Evolutionary conservation across 2,329 filamentous ascomycete genomes (phyloP).

Genomic region (Fusarium sp.): DNA sequence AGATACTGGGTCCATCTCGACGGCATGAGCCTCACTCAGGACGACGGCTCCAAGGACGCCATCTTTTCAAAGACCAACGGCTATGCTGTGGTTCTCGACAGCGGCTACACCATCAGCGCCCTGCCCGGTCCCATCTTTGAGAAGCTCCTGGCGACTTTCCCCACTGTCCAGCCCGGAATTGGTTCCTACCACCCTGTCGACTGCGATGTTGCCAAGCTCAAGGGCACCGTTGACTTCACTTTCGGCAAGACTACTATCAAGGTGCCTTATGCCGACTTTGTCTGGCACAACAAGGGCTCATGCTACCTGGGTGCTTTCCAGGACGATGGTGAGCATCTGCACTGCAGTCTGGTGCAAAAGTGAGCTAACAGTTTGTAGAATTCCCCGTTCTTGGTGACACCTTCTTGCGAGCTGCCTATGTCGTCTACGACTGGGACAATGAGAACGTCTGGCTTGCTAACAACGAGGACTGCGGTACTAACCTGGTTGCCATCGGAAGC

Average conservation of each 20-base stretch:
- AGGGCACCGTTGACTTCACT: constrained; percentile 60
- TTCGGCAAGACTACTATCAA: constrained; percentile 60
- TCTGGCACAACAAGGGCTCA: constrained; percentile 51
- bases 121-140: constrained; percentile 69
- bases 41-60: constrained; percentile 53
- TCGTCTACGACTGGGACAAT: constrained; percentile 58
- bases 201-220: constrained; percentile 50
- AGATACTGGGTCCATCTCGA: constrained; percentile 59
- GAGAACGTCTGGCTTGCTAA: constrained; percentile 52
- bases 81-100: constrained; percentile 70
- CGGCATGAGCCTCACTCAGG: constrained; percentile 49
- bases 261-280: constrained; percentile 60
- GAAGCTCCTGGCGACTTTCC: constrained; percentile 57
- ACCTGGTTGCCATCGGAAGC: constrained; percentile 52
- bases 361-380: constrained; percentile 5
- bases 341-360: not conserved
- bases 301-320: constrained; percentile 61
- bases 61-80: constrained; percentile 56
- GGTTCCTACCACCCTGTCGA: constrained; percentile 62
- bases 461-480: constrained; percentile 53
- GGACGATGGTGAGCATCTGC: constrained; percentile 43
- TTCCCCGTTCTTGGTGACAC: constrained; percentile 58
- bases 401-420: constrained; percentile 59
- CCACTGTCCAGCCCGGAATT: constrained; percentile 55
- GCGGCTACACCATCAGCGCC: constrained; percentile 75